Evolutionary conservation across 805 yeast species (phyloP), one percentile per base, ranked within the genome.

Genomic region (Metschnikowia colocasiae): DNA sequence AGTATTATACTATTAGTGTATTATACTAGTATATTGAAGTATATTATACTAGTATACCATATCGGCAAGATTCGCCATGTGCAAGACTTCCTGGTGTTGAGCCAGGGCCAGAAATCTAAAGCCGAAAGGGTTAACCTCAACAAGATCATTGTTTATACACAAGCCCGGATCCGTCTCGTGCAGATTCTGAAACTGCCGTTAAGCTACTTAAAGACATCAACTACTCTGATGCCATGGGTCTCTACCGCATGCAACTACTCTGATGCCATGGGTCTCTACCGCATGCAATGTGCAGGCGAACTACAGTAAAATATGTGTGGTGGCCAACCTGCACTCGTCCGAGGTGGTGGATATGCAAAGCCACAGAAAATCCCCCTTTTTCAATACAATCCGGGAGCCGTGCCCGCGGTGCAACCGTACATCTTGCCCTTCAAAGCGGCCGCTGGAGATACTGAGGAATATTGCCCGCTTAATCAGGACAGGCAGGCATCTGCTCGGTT

Each of bases 21-120:
- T n/a, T n/a, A n/a, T n/a, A n/a, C n/a, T n/a, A n/a, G n/a, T n/a
- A n/a, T n/a, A n/a, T n/a, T n/a, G n/a, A n/a, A n/a, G n/a, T n/a
- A n/a, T n/a, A n/a, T n/a, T n/a, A n/a, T n/a, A n/a, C n/a, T n/a
- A n/a, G n/a, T n/a, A n/a, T 57, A 62, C 19, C 67, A 60, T 30
- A 57, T 67, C 3, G 74, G 73, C 30, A 68, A 68, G 41, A 47
- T 72, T 30, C 67, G 60, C 43, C 68, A 70, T 43, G 65, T 65
- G 29, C 61, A 59, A 30, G 69, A 68, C 49, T 50, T 71, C 6
- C 68, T 65, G 64, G 40, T 57, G 8, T 52, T 56, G 13, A 42
- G 47, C 31, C 57, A 47, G 38, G 58, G 53, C 12, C 43, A 43
- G 26, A 43, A 34, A 27, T 41, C 43, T 33, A 34, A 46, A n/a